Evolutionary conservation across 768 basidiomycete species (phyloP), one percentile per base, ranked within the genome.

Genomic region (Royoungia palumana): DNA sequence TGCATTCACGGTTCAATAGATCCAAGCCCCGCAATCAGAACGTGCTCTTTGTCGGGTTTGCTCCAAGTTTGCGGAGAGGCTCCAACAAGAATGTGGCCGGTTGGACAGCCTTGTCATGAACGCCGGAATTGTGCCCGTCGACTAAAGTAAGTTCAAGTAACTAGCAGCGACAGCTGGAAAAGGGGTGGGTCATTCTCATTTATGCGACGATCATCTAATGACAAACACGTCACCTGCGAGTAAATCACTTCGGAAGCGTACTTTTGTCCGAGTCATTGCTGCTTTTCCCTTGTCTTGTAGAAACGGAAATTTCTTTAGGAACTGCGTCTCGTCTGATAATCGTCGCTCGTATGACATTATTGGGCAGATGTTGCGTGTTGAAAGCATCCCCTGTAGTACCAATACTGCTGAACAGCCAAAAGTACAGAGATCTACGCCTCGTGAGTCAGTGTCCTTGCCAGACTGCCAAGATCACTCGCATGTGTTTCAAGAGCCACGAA

Each of bases 161-260:
- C n/a, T n/a, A 74, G 72, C 0, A 30, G 45, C 0, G 73, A 80
- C 56, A 78, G 75, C 7, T 81, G 74, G 75, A 78, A 81, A 49
- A 60, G 10, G 60, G 54, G 79, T 78, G 41, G 4, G 69, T 57
- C 6, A 30, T 22, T 30, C 9, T 5, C n/a, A 0, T 16, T 1
- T 16, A 30, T 6, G 30, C 13, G 30, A 30, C 13, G 30, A 14
- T 11, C 2, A 30, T 30, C 30, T 30, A 9, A 52, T 30, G n/a
- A 30, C 30, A 1, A 14, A 6, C 0, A 21, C 0, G 2, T 4
- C 70, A 69, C 0, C 47, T 75, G 10, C 71, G 72, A 44, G 62
- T 69, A n/a, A 73, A 74, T 44, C 48, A 67, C 32, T 51, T 74
- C 7, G 43, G 59, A 8, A 70, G 70, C 0, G 55, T 63, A 0